Conservation (phyloP, 805 yeast genomes). For the Candida takata region DNA sequence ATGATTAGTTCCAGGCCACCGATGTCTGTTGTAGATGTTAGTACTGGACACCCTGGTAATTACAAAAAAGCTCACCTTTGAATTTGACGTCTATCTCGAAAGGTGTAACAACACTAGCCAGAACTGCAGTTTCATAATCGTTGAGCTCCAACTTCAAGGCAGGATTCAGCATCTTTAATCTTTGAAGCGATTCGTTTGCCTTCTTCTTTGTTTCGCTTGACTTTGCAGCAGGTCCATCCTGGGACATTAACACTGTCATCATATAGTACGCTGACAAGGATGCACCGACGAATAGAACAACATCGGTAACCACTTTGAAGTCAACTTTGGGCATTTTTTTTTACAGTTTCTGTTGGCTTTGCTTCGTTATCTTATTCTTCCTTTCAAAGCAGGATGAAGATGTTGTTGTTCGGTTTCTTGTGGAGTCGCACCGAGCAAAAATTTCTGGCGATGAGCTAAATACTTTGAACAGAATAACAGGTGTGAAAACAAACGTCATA, state of each 20-base stretch:
- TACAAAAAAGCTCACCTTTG: slow-evolving; percentile 23
- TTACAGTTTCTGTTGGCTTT: background rate
- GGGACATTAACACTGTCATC: slow-evolving; percentile 37
- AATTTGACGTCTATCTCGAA: slow-evolving; percentile 73
- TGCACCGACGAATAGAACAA: slow-evolving; percentile 51
- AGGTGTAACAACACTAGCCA: slow-evolving; percentile 77
- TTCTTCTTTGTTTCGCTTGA: slow-evolving; percentile 55
- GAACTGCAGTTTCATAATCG: slow-evolving; percentile 69
- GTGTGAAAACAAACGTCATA: background rate
- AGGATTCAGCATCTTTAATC: slow-evolving; percentile 55
- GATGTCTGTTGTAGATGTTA: slow-evolving; percentile 39
- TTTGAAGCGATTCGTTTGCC: slow-evolving; percentile 50
- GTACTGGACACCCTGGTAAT: no score
- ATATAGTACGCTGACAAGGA: slow-evolving; percentile 65
- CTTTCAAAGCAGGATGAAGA: slow-evolving; percentile 21
- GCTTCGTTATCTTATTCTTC: background rate
- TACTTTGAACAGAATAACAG: background rate
- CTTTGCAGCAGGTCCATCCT: slow-evolving; percentile 38
- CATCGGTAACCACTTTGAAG: slow-evolving; percentile 35
- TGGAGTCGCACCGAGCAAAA: background rate
- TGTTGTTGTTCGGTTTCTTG: background rate
- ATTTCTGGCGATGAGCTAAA: slow-evolving; percentile 12
- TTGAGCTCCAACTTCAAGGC: slow-evolving; percentile 46
- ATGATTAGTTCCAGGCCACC: slow-evolving; percentile 85
- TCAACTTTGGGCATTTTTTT: slow-evolving; percentile 25